Evolutionary conservation across 257 asterid species (phyloP), one percentile per base, ranked within the genome.

Genomic region (Verbascum thapsus): DNA sequence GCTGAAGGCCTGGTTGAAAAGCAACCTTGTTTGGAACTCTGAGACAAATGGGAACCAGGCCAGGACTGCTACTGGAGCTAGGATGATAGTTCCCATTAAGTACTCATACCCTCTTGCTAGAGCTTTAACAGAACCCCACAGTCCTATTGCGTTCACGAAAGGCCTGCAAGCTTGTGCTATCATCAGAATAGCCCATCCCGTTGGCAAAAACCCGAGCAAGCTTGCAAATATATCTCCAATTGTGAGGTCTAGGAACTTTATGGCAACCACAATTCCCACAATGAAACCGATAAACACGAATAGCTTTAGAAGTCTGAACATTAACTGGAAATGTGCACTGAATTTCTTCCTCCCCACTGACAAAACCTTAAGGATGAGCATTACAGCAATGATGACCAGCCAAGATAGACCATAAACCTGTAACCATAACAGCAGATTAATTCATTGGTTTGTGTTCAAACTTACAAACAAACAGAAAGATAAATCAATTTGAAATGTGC

Each of bases 1-100:
- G 83, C 98, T 91, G 86, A 91, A 91, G 32, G 98, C 98, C 73
- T 91, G 98, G 81, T 91, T 91, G 92, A 78, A 88, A 10, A 91
- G 91, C 72, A 88, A 78, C 83, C 97, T 85, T 0, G 97, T 81
- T 42, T 91, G 98, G 86, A 91, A 91, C 17, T 91, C 97, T 0
- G 88, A 72, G 3, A 91, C 89, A 43, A 91, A 91, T 0, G 98
- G 97, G 84, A 91, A 91, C 98, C 98, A 91, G 9, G 98, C 96
- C 2, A 86, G 76, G 55, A 85, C 72, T 0, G 92, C 96, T 12
- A 88, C 75, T 0, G 96, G 98, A 13, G 80, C 66, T 30, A 91
- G 83, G 64, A 88, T 85, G 56, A 76, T 41, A 10, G 87, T 58
- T 11, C 89, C 86, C 98, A 91, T 88, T 1, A 91, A 22, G 78